phyloP scores from a whole-genome alignment of 345 rosid genomes.

The Streptanthus diversifolius region DNA sequence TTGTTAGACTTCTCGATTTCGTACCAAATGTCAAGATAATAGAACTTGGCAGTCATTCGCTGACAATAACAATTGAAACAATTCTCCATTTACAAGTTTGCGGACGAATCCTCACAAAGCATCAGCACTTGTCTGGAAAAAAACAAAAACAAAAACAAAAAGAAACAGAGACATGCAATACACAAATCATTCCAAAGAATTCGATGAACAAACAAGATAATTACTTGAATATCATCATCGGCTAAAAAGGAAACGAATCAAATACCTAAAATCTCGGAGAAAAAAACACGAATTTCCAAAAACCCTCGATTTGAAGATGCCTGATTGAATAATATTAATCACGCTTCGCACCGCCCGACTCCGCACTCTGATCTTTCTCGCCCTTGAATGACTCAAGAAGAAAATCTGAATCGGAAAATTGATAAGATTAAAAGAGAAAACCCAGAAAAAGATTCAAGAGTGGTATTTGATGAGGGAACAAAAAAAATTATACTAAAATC shows the following conservation, averaged over 20 bases:
- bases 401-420: conserved; percentile 9
- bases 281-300: not conserved
- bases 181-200: too few relatives aligned
- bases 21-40: conserved; percentile 33
- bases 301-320: conserved; percentile 6
- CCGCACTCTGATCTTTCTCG: not conserved
- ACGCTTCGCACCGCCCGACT: not conserved
- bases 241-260: not conserved
- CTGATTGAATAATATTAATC: not conserved
- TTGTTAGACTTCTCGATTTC: conserved; percentile 8
- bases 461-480: conserved; percentile 19
- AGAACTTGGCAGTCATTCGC: conserved; percentile 29
- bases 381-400: not conserved
- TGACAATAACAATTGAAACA: conserved; percentile 20
- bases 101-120: conserved; percentile 30
- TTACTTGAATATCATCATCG: not conserved
- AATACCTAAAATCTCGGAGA: conserved; percentile 7
- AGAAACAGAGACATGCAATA: conserved; percentile 6
- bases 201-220: not conserved
- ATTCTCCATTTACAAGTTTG: conserved; percentile 30
- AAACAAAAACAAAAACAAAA: too few relatives aligned
- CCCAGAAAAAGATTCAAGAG: not conserved
- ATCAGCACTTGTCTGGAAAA: not conserved
- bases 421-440: not conserved
- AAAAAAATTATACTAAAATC: not conserved